Percentiles rank a stretch among this genome's conserved stretches.
phyloP scores from a whole-genome alignment of 345 rosid genomes.

The Acer saccharum region DNA sequence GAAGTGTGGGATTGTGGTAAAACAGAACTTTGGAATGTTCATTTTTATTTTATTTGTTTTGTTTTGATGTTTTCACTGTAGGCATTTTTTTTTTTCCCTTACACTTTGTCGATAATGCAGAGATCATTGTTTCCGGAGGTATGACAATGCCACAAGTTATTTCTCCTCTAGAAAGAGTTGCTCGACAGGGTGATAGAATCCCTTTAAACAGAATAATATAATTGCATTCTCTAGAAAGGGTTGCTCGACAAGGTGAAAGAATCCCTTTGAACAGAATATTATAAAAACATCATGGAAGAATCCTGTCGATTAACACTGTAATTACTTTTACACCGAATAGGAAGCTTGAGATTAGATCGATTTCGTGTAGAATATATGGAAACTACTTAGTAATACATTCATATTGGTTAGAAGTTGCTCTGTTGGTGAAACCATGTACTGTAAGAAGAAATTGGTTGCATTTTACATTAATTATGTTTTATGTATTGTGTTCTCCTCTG shows the following conservation, averaged over 20 bases:
- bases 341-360: conserved; percentile 8
- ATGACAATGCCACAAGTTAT: conserved; percentile 75
- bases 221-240: conserved; percentile 32
- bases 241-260: conserved; percentile 39
- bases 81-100: neutral
- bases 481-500: neutral
- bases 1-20: neutral
- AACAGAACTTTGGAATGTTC: neutral
- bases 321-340: conserved; percentile 11
- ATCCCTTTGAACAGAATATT: conserved; percentile 47
- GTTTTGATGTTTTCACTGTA: neutral
- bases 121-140: conserved; percentile 70
- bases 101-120: conserved; percentile 34
- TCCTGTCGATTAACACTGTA: conserved; percentile 6
- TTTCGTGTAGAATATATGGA: neutral
- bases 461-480: neutral
- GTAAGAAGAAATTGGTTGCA: neutral
- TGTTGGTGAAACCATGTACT: neutral
- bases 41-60: neutral
- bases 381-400: neutral
- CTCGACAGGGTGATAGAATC: conserved; percentile 43
- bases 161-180: conserved; percentile 46
- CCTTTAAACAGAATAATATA: conserved; percentile 48
- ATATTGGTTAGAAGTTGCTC: neutral
- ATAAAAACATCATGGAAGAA: conserved; percentile 16